Evolutionary conservation across 306 rosid genomes (phyloP), one percentile per base, ranked within the genome.

Genomic region (Pueraria montana): DNA sequence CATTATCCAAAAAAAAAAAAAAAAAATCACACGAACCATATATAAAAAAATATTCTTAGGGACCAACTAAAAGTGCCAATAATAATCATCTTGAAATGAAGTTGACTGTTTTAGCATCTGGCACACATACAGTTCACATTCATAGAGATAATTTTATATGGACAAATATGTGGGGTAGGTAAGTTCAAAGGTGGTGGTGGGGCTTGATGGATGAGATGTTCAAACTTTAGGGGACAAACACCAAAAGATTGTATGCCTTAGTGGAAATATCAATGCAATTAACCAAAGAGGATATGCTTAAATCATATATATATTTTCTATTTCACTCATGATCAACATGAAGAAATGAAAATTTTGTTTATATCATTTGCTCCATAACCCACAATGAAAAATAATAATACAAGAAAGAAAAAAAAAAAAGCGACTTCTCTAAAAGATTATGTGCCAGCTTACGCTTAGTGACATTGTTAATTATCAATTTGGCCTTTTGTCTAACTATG

Each of bases 221-320:
- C 53, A 85, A 84, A 80, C 92, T 87, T 92, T 87, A 87, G 89
- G 91, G 59, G 87, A 87, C 96, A 87, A 82, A 16, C 65, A 48
- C 79, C 65, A 83, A 88, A 79, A 82, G 62, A 75, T 75, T 84
- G 88, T 83, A 71, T 30, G 24, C 80, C 80, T 68, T 38, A 46
- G 80, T 85, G 87, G 79, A 84, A 70, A 78, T 88, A 81, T 49
- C 85, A 76, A 77, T 53, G 70, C 38, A 80, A 12, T 61, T 24
- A 24, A 67, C 81, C 77, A 72, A 74, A 85, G 67, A 74, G 87
- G 72, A 84, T 74, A 77, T 78, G 42, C 69, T 77, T 26, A 70
- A 80, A 72, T 63, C 67, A 72, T 65, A 42, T 66, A 34, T 7
- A 80, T 80, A 55, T 76, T 56, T 72, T 58, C 66, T 63, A 63